phyloP scores from a whole-genome alignment of 2,329 filamentous ascomycete species.

The Macrophomina pseudophaseolina region DNA sequence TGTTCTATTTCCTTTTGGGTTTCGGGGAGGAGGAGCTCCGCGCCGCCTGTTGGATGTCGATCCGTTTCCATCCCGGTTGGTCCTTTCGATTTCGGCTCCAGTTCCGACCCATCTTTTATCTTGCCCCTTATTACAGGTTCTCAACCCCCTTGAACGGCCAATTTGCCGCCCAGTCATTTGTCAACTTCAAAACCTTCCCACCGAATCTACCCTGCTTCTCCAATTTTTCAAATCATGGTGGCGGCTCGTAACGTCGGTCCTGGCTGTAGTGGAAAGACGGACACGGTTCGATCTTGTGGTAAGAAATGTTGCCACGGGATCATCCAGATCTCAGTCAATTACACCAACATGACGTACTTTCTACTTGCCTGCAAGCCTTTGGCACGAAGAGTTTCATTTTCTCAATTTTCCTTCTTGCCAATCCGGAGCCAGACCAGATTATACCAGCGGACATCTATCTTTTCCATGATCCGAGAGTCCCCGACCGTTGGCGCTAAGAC shows the following conservation, averaged over 20 bases:
- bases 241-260: neutral
- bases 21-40: neutral
- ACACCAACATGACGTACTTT: slow-evolving; percentile 1
- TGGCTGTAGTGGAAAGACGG: neutral
- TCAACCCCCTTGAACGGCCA: neutral
- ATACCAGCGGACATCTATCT: neutral
- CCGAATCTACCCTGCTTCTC: neutral
- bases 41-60: neutral
- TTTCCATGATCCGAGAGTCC: neutral
- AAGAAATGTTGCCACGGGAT: neutral
- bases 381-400: neutral
- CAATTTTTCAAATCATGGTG: neutral
- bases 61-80: neutral
- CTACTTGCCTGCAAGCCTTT: neutral
- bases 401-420: neutral
- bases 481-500: neutral
- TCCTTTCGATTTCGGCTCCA: neutral
- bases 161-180: neutral
- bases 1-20: neutral
- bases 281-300: neutral
- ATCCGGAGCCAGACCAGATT: neutral
- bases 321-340: neutral
- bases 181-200: neutral
- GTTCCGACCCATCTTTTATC: neutral
- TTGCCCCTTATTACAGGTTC: neutral